phyloP scores from a whole-genome alignment of 2,329 filamentous ascomycete genomes.

The Orbilia blumenaviensis region DNA sequence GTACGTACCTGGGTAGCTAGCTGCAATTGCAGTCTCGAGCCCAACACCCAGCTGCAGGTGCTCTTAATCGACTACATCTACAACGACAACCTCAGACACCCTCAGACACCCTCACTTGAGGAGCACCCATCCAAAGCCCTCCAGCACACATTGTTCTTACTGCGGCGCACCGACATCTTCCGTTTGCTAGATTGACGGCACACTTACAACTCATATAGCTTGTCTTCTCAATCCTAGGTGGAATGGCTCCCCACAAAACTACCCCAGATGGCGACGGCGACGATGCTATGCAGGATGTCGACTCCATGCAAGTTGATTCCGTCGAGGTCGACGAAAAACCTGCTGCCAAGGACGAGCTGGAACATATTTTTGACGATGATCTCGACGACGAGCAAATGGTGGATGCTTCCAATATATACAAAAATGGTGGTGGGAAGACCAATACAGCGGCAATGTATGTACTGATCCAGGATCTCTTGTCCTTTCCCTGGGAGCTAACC shows the following conservation, averaged over 20 bases:
- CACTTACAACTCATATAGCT: too few species aligned
- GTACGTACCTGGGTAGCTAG: too few species aligned
- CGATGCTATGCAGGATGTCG: constrained; percentile 37
- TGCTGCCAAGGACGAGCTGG: constrained; percentile 31
- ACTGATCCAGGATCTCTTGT: neutral
- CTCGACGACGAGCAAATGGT: constrained; percentile 29
- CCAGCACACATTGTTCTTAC: too few species aligned
- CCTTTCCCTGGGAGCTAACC: neutral
- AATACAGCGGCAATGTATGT: constrained; percentile 26
- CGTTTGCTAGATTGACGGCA: too few species aligned
- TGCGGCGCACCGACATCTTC: too few species aligned
- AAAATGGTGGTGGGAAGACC: constrained; percentile 5
- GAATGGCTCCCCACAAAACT: constrained; percentile 28
- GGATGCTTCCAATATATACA: constrained; percentile 19
- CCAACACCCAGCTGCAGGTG: too few species aligned
- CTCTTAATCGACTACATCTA: too few species aligned
- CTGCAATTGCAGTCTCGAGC: too few species aligned
- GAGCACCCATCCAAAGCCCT: too few species aligned
- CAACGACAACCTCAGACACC: neutral
- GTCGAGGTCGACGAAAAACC: neutral
- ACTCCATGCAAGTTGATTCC: constrained; percentile 37
- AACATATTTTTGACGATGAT: constrained; percentile 45
- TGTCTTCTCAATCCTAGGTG: too few species aligned
- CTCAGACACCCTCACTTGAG: too few species aligned
- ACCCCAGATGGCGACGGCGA: constrained; percentile 22